Evolutionary conservation across 202 grass and related monocot genomes (phyloP).

Genomic region (Musa balbisiana): DNA sequence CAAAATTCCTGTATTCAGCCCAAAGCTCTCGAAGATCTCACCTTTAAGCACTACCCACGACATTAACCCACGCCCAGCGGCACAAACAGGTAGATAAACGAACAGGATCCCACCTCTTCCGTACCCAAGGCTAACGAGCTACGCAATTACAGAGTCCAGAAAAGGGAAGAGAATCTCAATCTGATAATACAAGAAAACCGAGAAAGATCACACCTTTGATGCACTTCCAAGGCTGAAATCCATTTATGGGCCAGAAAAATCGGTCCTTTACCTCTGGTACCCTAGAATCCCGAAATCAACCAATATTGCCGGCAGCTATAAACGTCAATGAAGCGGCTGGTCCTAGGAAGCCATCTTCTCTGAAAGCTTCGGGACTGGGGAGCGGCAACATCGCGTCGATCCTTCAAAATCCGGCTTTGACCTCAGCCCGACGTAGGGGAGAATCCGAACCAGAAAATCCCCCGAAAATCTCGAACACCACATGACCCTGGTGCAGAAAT

Average conservation of each 20-base stretch:
- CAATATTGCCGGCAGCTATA: not conserved
- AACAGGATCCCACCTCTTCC: not conserved
- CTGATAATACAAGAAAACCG: not conserved
- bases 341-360: not conserved
- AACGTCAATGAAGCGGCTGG: not conserved
- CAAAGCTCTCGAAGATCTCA: not conserved
- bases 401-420: conserved; percentile 9
- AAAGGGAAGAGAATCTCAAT: not conserved
- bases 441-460: not conserved
- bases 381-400: conserved; percentile 4
- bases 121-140: not conserved
- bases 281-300: not conserved
- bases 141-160: not conserved
- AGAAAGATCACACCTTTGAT: not conserved
- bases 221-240: not conserved
- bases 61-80: not conserved
- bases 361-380: not conserved
- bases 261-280: not conserved
- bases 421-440: not conserved
- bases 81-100: not conserved
- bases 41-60: no score
- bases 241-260: not conserved
- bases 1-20: not conserved
- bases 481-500: not conserved
- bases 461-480: not conserved